A percentile compares a stretch with the other conserved stretches of the same genome.
Evolutionary conservation across 441 rosid species (phyloP).

Genomic region (Manihot esculenta): DNA sequence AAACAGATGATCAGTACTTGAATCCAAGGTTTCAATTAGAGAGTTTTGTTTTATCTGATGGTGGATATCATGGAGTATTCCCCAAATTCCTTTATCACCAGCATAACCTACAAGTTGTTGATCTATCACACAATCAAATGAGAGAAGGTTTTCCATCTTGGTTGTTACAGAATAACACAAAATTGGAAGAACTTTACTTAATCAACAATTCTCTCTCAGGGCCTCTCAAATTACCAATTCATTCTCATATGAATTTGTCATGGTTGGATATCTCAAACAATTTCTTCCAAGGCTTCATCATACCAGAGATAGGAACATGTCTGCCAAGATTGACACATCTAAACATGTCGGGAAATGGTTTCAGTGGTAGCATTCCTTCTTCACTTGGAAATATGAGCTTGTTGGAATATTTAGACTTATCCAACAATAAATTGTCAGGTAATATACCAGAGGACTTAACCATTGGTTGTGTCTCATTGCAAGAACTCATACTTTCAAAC

Average conservation of each 20-base stretch:
- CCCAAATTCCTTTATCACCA: constrained; percentile 32
- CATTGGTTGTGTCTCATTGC: too few relatives aligned
- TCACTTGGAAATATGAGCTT: neutral
- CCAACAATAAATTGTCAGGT: too few relatives aligned
- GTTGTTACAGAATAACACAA: too few relatives aligned
- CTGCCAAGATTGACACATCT: neutral
- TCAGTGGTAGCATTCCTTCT: constrained; percentile 28
- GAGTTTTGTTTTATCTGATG: neutral
- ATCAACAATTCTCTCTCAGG: constrained; percentile 21
- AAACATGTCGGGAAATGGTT: constrained; percentile 14
- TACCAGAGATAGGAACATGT: too few relatives aligned
- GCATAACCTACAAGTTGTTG: neutral
- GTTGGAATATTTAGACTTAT: neutral
- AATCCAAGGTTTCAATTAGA: constrained; percentile 20
- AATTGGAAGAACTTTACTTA: neutral
- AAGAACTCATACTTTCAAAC: too few relatives aligned
- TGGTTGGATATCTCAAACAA: neutral
- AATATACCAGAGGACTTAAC: too few relatives aligned
- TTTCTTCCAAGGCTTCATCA: neutral
- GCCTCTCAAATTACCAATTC: constrained; percentile 15
- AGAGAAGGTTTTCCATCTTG: constrained; percentile 27
- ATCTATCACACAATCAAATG: constrained; percentile 14
- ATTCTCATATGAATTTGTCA: neutral
- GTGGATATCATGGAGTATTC: neutral
- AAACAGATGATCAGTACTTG: neutral